These are phyloP conservation scores for Nephelium lappaceum DNA, from an alignment of 345 rosid species.

Conservation along the genomic window DNA sequence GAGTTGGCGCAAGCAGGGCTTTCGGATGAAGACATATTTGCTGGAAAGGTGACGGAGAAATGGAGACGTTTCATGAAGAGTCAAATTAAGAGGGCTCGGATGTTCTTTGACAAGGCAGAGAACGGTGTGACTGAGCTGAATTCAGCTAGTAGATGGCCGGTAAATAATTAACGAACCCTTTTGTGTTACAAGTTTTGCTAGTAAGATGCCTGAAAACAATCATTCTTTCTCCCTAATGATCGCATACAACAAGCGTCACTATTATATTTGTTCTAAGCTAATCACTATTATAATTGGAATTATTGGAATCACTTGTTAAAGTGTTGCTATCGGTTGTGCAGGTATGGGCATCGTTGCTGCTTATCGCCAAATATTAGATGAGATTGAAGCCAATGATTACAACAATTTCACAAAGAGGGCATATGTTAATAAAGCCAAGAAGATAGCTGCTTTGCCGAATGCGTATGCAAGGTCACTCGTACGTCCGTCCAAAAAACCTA, in stretches of 20 bases:
- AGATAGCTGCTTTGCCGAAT: slow-evolving; percentile 61
- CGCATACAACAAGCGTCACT: background rate
- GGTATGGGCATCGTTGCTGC: slow-evolving; percentile 75
- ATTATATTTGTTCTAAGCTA: background rate
- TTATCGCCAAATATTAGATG: slow-evolving; percentile 76
- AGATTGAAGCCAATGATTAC: slow-evolving; percentile 87
- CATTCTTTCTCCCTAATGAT: background rate
- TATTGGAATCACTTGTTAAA: background rate
- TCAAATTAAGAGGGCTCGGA: slow-evolving; percentile 83
- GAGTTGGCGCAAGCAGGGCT: slow-evolving; percentile 72
- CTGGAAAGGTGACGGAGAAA: slow-evolving; percentile 67
- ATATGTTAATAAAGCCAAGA: slow-evolving; percentile 75
- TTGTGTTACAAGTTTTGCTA: background rate
- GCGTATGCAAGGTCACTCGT: slow-evolving; percentile 62
- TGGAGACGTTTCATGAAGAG: slow-evolving; percentile 84
- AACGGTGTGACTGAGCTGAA: slow-evolving; percentile 73
- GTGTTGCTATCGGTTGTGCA: slow-evolving; percentile 21
- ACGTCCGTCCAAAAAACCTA: slow-evolving; percentile 30
- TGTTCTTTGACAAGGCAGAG: slow-evolving; percentile 86
- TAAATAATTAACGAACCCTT: slow-evolving; percentile 28
- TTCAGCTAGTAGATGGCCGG: slow-evolving; percentile 88
- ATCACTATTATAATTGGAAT: background rate
- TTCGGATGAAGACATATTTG: slow-evolving; percentile 75
- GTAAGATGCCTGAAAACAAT: background rate
- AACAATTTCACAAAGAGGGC: slow-evolving; percentile 87